These are phyloP conservation scores for Nicotiana tabacum DNA, from an alignment of 257 asterid genomes.

Conservation along the genomic window DNA sequence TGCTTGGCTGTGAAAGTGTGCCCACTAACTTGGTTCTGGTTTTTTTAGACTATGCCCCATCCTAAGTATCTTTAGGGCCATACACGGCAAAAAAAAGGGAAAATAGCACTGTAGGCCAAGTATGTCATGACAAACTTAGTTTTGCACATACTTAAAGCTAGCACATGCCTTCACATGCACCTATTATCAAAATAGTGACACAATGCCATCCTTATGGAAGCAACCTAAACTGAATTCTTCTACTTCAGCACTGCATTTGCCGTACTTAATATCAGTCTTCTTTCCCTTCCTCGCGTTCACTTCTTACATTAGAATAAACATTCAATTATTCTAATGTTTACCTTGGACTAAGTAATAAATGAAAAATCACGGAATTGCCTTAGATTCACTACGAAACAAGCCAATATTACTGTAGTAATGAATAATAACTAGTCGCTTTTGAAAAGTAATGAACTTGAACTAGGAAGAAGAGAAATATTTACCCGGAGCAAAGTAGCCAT, in stretches of 20 bases:
- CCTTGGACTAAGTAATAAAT: neutral
- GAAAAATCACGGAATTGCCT: neutral
- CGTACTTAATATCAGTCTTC: neutral
- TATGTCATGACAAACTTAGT: conserved; percentile 19
- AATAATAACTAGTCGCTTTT: neutral
- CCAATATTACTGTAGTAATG: neutral
- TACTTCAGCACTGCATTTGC: neutral
- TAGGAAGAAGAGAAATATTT: conserved; percentile 8
- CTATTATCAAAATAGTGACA: conserved; percentile 7
- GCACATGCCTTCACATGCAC: conserved; percentile 34
- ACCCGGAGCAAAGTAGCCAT: conserved; percentile 92
- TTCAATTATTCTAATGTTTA: neutral
- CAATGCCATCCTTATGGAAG: conserved; percentile 8
- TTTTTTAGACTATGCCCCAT: conserved; percentile 7
- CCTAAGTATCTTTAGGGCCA: conserved; percentile 7
- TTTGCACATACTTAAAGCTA: conserved; percentile 12
- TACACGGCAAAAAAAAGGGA: neutral
- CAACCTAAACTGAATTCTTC: neutral
- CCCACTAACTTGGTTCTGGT: conserved; percentile 15
- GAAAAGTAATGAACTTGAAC: neutral
- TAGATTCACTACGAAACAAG: neutral
- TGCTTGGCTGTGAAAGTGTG: conserved; percentile 18
- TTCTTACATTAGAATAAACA: neutral
- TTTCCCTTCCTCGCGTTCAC: neutral
- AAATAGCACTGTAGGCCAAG: conserved; percentile 7